Evolutionary conservation across 2,329 filamentous ascomycete genomes (phyloP).

Genomic region (Madurella fahalii): DNA sequence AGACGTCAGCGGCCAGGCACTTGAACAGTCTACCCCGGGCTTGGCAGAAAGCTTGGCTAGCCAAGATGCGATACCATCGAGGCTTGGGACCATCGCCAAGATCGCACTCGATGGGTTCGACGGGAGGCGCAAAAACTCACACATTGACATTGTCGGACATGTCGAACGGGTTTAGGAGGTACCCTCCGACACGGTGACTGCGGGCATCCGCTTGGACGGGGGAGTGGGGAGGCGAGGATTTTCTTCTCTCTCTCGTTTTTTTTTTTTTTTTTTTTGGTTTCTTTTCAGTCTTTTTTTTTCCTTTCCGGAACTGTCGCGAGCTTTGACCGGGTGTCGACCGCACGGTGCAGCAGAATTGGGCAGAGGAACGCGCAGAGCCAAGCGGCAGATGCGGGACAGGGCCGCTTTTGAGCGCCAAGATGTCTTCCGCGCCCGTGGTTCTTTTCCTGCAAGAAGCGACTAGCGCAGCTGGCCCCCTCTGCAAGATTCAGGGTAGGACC

Average conservation of each 20-base stretch:
- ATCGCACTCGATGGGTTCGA: background rate
- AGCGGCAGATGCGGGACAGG: conserved; percentile 12
- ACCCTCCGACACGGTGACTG: conserved; percentile 12
- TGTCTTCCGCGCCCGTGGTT: conserved; percentile 4
- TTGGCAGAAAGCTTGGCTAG: conserved; percentile 29
- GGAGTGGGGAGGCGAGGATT: background rate
- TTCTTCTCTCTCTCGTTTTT: too few species aligned
- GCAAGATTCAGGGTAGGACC: background rate
- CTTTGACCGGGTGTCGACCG: background rate
- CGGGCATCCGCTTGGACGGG: conserved; percentile 10
- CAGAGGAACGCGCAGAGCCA: conserved; percentile 13
- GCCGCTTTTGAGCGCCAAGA: conserved; percentile 26
- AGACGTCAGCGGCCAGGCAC: conserved; percentile 26
- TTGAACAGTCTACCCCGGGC: conserved; percentile 22
- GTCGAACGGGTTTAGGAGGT: conserved; percentile 14
- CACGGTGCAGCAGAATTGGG: conserved; percentile 11
- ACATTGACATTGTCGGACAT: conserved; percentile 27
- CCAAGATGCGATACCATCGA: conserved; percentile 22
- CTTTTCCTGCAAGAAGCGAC: background rate
- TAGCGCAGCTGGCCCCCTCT: background rate
- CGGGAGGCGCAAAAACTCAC: conserved; percentile 19
- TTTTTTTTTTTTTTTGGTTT: background rate
- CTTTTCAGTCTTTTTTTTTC: too few species aligned
- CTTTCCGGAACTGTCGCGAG: too few species aligned
- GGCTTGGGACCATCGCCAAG: conserved; percentile 18